Base-by-base conservation (phyloP, 345 rosid genomes). In the Geranium rotundifolium region DNA sequence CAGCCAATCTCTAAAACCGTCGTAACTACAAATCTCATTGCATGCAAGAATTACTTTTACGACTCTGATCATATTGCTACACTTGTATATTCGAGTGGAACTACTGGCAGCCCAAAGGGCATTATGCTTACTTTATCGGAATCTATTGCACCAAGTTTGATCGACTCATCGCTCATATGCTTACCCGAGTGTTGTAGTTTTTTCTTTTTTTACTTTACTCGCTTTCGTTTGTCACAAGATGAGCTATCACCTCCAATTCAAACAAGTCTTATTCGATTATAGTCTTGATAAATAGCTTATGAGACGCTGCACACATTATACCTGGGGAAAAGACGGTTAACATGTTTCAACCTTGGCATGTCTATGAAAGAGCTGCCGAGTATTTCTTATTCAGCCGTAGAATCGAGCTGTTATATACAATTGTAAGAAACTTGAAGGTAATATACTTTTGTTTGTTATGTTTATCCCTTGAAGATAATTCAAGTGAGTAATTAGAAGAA, bases 321-420 rank as follows among this genome's bases (percentile, higher is more conserved):
- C 79, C 81, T 75, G 88, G 89, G 41, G 97, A 87, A 70, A 85
- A 81, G 76, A 87, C 90, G 81, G 69, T 93, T 62, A 93, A 96
- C 72, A 80, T 93, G 83, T 75, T 93, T 56, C 99, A 97, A 46
- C 80, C 95, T 46, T 90, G 99, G 99, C 99, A 93, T 74, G 89
- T 81, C 0, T 93, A 93, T 73, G 99, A n/a, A n/a, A n/a, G n/a
- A n/a, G n/a, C n/a, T n/a, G n/a, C n/a, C n/a, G n/a, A n/a, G n/a
- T n/a, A n/a, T 70, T 90, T 84, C 76, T 81, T 73, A 62, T 83
- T 93, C 67, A 77, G 96, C 5, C 61, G 57, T 58, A 97, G 99
- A 71, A 72, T 76, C 63, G 88, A 90, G 80, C 97, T 85, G 74
- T 82, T 83, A 62, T 93, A 93, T 77, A 90, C 97, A n/a, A 83